Percentiles rank a stretch among this genome's conserved stretches.
Conservation (phyloP, 139 green algal genomes). For the Micromonas pusilla region DNA sequence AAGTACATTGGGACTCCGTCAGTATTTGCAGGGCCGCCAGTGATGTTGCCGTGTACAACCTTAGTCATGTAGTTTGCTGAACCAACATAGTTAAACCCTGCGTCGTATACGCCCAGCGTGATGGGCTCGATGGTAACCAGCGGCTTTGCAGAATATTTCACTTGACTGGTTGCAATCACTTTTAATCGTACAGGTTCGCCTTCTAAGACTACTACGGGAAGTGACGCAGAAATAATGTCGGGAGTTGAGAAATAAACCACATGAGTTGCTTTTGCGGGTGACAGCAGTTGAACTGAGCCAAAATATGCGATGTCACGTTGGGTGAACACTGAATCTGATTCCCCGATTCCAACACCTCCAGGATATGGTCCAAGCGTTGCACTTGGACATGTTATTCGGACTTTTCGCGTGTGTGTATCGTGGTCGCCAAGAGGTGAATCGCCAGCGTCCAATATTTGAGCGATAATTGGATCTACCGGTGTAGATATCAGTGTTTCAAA, state of each 20-base stretch:
- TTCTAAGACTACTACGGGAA: background rate
- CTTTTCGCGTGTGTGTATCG: background rate
- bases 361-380: background rate
- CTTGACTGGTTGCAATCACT: background rate
- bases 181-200: background rate
- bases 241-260: background rate
- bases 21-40: background rate
- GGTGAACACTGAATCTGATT: background rate
- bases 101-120: background rate
- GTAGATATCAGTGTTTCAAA: background rate
- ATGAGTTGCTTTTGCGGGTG: background rate
- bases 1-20: background rate
- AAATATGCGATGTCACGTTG: background rate
- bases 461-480: background rate
- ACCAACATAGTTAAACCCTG: background rate
- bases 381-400: background rate
- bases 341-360: background rate
- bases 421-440: background rate
- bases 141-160: background rate
- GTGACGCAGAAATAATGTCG: background rate
- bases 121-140: background rate
- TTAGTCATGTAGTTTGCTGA: background rate
- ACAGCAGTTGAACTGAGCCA: background rate
- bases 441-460: background rate
- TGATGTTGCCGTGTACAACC: background rate